Conservation (phyloP, 805 yeast genomes). For the Teunomyces panamensis region DNA sequence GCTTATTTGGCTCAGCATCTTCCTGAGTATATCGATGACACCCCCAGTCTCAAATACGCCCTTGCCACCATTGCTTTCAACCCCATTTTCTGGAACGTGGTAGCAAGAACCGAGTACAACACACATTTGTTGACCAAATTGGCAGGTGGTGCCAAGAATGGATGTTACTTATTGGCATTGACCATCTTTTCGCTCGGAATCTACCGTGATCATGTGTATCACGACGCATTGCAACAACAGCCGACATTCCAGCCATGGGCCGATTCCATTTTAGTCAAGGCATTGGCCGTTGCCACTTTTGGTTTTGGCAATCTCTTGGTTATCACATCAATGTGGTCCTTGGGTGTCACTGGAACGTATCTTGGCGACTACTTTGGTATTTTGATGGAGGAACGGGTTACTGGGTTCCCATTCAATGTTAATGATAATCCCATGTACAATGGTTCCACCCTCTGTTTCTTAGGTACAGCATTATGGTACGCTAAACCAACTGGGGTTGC, state of each 20-base stretch:
- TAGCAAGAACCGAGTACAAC: conserved; percentile 82
- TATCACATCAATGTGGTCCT: conserved; percentile 78
- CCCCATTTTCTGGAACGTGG: conserved; percentile 94
- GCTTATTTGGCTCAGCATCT: conserved; percentile 18
- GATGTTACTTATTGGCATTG: conserved; percentile 81
- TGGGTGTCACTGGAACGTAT: conserved; percentile 96
- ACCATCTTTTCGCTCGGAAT: conserved; percentile 86
- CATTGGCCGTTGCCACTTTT: conserved; percentile 55
- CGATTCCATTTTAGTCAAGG: conserved; percentile 34
- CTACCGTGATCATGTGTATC: conserved; percentile 71
- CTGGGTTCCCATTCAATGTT: conserved; percentile 89
- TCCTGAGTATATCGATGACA: conserved; percentile 18
- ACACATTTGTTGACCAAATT: conserved; percentile 73
- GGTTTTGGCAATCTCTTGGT: conserved; percentile 79
- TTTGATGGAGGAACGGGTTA: conserved; percentile 84
- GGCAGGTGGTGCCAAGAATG: conserved; percentile 62
- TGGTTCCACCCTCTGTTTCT: conserved; percentile 84
- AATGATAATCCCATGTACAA: conserved; percentile 95
- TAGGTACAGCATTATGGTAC: conserved; percentile 85
- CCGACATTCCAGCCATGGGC: conserved; percentile 58
- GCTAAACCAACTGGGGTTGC: conserved; percentile 88
- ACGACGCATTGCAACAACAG: conserved; percentile 69
- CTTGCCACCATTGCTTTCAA: conserved; percentile 77
- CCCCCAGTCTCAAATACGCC: conserved; percentile 34
- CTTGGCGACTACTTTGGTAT: conserved; percentile 97